Evolutionary conservation across 2,329 filamentous ascomycete genomes (phyloP), one percentile per base, ranked within the genome.

Genomic region (Tolypocladium guangdongense): DNA sequence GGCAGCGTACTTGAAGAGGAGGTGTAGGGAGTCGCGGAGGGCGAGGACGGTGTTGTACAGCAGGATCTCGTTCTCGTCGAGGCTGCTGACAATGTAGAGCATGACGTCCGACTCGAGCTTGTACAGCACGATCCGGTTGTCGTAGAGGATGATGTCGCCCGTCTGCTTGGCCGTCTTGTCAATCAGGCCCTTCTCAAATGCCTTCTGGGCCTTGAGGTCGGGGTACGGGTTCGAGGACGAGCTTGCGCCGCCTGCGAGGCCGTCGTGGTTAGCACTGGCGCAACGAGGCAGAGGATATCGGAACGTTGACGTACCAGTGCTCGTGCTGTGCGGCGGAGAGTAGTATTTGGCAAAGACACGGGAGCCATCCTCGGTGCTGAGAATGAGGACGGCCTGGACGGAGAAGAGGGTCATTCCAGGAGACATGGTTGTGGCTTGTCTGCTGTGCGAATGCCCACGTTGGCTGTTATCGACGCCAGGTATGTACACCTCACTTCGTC

Each of bases 51-150:
- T 91, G 68, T 92, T 96, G 76, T 96, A 97, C 51, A 99, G 80
- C 69, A 99, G 77, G 53, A 99, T 88, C 75, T 99, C 93, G 71
- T 97, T 99, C 80, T 99, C 93, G 52, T 96, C 90, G 52, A 88
- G 80, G 52, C 86, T 84, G 59, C 92, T 92, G 12, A 99, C 88
- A 30, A 97, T 87, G 69, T 97, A 97, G 67, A 83, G 82, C 87
- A 96, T 96, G 54, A 97, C 88, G 70, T 99, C 93, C 62, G 88
- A 90, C 77, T 99, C 93, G 75, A 87, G 87, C 83, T 99, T 99
- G 79, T 96, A 99, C 51, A 97, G 86, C 53, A 97, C 90, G 57
- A 99, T 87, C 64, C 90, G 84, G 74, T 95, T 95, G 74, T 99
- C 93, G 74, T 96, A 97, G 53, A 99, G 83, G 62, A 99, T 95